phyloP scores from a whole-genome alignment of 2,329 filamentous ascomycete genomes.

The Fusarium mundagurra region DNA sequence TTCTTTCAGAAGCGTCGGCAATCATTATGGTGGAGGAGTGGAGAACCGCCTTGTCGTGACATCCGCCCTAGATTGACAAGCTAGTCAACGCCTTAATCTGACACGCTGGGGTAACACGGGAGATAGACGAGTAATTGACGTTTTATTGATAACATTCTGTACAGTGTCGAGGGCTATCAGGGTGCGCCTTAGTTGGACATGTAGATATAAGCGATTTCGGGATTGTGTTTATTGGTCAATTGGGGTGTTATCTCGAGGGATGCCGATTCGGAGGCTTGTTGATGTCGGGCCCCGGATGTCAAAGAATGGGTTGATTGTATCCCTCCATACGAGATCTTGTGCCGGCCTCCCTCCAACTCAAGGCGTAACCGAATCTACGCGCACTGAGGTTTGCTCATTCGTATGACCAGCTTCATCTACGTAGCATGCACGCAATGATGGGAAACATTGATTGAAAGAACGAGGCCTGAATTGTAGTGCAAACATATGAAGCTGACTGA shows the following conservation, averaged over 20 bases:
- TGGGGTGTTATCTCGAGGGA: background rate
- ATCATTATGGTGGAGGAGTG: slow-evolving; percentile 16
- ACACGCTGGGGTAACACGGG: slow-evolving; percentile 25
- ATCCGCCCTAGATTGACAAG: slow-evolving; percentile 33
- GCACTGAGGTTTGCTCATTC: fast-evolving
- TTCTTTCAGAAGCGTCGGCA: background rate
- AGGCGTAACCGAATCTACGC: background rate
- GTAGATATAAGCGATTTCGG: background rate
- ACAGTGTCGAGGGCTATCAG: background rate
- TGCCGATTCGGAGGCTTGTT: background rate
- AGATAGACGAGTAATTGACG: background rate
- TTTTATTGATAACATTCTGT: background rate
- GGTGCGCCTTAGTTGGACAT: slow-evolving; percentile 12
- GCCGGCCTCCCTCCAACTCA: background rate
- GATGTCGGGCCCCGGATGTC: background rate
- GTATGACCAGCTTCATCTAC: background rate
- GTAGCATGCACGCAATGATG: background rate
- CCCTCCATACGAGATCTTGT: background rate
- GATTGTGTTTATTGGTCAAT: slow-evolving; percentile 3
- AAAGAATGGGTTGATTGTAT: background rate
- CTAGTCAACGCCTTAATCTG: slow-evolving; percentile 32
- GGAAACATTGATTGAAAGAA: fast-evolving
- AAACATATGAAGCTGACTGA: fast-evolving
- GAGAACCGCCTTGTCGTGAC: slow-evolving; percentile 34
- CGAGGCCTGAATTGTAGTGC: fast-evolving